These are phyloP conservation scores for Penicillium fuscoglaucum DNA, from an alignment of 2,329 filamentous ascomycete genomes.

Conservation along the genomic window DNA sequence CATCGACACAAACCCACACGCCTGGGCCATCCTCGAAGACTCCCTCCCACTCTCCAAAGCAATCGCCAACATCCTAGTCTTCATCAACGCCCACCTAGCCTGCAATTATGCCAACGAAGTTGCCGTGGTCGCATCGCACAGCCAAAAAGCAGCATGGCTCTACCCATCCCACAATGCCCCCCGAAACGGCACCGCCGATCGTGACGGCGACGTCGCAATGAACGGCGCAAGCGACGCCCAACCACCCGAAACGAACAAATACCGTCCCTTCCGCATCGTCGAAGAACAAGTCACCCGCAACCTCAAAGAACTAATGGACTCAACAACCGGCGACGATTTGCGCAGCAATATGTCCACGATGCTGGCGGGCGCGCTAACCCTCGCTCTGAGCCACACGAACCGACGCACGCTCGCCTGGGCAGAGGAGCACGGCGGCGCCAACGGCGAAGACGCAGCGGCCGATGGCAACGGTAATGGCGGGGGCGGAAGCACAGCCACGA, in stretches of 20 bases:
- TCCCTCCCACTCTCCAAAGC: slow-evolving; percentile 79
- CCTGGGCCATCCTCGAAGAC: slow-evolving; percentile 77
- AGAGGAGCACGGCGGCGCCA: slow-evolving; percentile 54
- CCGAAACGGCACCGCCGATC: slow-evolving; percentile 16
- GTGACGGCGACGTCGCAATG: slow-evolving; percentile 61
- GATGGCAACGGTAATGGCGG: slow-evolving; percentile 34
- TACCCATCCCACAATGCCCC: slow-evolving; percentile 61
- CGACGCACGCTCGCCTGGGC: slow-evolving; percentile 69
- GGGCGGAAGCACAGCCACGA: slow-evolving; percentile 31
- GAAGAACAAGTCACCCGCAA: slow-evolving; percentile 77
- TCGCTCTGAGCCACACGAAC: slow-evolving; percentile 88
- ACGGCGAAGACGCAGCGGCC: slow-evolving; percentile 39
- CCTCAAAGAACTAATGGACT: slow-evolving; percentile 69
- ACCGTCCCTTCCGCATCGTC: slow-evolving; percentile 84
- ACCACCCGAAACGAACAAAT: slow-evolving; percentile 72
- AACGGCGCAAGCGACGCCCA: slow-evolving; percentile 42
- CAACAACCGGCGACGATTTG: slow-evolving; percentile 65
- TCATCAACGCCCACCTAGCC: slow-evolving; percentile 93
- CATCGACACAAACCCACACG: slow-evolving; percentile 93
- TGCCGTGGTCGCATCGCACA: slow-evolving; percentile 85
- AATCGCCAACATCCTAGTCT: slow-evolving; percentile 87
- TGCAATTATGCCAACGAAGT: slow-evolving; percentile 93
- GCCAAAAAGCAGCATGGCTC: slow-evolving; percentile 81
- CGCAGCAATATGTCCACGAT: slow-evolving; percentile 70
- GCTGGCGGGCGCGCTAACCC: slow-evolving; percentile 85